Conservation (phyloP, 176 grass and related monocot genomes). For the Cenchrus purpureus region DNA sequence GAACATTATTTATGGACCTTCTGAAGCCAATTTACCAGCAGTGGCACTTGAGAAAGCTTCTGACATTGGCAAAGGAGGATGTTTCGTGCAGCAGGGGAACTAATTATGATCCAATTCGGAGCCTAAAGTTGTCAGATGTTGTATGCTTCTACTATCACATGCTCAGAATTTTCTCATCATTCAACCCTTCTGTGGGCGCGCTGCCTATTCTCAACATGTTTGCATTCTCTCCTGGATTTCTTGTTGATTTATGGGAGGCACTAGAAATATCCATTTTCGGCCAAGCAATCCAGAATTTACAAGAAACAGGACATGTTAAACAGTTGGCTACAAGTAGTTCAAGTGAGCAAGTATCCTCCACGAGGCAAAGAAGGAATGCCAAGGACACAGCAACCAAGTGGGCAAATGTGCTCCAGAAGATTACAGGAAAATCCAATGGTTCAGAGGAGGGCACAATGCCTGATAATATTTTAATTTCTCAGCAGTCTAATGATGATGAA, state of each 20-base stretch:
- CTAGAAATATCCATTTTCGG: slow-evolving; percentile 69
- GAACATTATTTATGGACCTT: slow-evolving; percentile 71
- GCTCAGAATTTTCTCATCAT: slow-evolving; percentile 76
- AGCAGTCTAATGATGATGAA: slow-evolving; percentile 51
- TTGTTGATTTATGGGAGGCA: slow-evolving; percentile 77
- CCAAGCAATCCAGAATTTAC: slow-evolving; percentile 35
- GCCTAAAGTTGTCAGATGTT: slow-evolving; percentile 62
- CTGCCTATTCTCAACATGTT: slow-evolving; percentile 93
- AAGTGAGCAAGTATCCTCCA: slow-evolving; percentile 52
- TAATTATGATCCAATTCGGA: slow-evolving; percentile 36
- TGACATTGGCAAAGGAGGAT: slow-evolving; percentile 59
- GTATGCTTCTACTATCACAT: slow-evolving; percentile 88
- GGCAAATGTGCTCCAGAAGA: slow-evolving; percentile 87
- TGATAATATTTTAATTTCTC: slow-evolving; percentile 50
- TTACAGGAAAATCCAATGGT: slow-evolving; percentile 74
- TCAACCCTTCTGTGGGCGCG: slow-evolving; percentile 65
- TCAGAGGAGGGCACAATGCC: slow-evolving; percentile 45
- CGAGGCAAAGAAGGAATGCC: slow-evolving; percentile 61
- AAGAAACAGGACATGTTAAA: slow-evolving; percentile 51
- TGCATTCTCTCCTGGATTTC: slow-evolving; percentile 92
- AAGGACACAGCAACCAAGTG: slow-evolving; percentile 89
- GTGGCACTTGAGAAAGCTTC: slow-evolving; percentile 93
- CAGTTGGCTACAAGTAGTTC: slow-evolving; percentile 51
- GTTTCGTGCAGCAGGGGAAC: slow-evolving; percentile 16
- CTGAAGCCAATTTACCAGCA: slow-evolving; percentile 93